Evolutionary conservation across 371 early-diverging fungal genomes (phyloP).

Genomic region (Mucor ambiguus): DNA sequence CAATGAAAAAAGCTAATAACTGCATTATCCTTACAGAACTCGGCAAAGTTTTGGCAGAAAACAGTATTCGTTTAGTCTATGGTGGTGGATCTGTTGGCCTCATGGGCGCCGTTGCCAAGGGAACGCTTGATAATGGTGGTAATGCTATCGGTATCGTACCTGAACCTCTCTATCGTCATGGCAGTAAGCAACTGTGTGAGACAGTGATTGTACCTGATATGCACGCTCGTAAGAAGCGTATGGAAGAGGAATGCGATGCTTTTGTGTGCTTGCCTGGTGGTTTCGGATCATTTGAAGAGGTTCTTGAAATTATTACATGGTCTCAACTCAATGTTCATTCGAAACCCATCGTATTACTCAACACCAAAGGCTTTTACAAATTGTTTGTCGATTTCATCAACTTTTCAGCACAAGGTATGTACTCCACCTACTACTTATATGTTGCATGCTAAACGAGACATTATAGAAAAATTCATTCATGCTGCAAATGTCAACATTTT

Average conservation of each 20-base stretch:
- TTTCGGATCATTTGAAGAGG: slow-evolving; percentile 84
- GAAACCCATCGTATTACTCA: slow-evolving; percentile 78
- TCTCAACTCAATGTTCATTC: slow-evolving; percentile 74
- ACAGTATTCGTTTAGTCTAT: slow-evolving; percentile 78
- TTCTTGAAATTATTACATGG: slow-evolving; percentile 87
- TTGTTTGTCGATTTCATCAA: slow-evolving; percentile 67
- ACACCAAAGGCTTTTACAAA: slow-evolving; percentile 75
- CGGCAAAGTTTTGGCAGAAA: slow-evolving; percentile 62
- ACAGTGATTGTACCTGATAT: slow-evolving; percentile 76
- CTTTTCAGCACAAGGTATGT: slow-evolving; percentile 51
- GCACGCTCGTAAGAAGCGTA: slow-evolving; percentile 81
- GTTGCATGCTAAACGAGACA: not conserved
- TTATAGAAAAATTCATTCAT: slow-evolving; percentile 60
- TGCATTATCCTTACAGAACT: slow-evolving; percentile 41
- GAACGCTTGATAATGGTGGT: slow-evolving; percentile 59
- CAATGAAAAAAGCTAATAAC: too few relatives aligned
- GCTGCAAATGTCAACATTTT: slow-evolving; percentile 52
- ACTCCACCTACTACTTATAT: too few relatives aligned
- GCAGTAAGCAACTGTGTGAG: slow-evolving; percentile 58
- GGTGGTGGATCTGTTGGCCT: slow-evolving; percentile 82
- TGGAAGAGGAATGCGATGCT: slow-evolving; percentile 74
- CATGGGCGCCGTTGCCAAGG: slow-evolving; percentile 81
- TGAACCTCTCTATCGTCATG: slow-evolving; percentile 57
- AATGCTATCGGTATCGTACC: slow-evolving; percentile 75
- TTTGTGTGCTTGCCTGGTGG: slow-evolving; percentile 92